Base-by-base conservation (phyloP, 2,329 filamentous ascomycete genomes). In the Curvularia spicifera region DNA sequence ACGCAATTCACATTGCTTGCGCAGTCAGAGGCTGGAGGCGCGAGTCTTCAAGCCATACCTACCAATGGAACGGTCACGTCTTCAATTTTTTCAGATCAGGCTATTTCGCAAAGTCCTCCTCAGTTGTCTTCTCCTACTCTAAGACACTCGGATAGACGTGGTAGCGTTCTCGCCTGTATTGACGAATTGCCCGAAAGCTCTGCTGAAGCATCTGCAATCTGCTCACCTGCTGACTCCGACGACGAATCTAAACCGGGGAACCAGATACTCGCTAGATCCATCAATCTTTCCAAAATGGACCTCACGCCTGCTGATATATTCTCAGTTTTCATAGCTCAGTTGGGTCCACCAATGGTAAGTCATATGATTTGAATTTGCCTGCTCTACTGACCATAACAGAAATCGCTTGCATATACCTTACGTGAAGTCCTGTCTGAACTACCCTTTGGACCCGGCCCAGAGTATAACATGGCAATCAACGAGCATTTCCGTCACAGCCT, bases 351-450 rank as follows among this genome's bases (percentile, higher is more conserved):
- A 0, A 96, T 97, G 88, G 82, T 84, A 79, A 57, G 54, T 43
- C 22, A 12, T 1, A 35, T 5, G 22, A 22, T 13, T 13, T 0
- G 18, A 1, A n/a, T 12, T 2, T 18, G 18, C 1, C 64, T 29
- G 67, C 49, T 22, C 10, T 56, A 15, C 68, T 72, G 63, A 78
- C 53, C 42, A 39, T 39, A 26, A 4, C 54, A 85, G 82, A 96
- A 97, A 76, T 97, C 94, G 0, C 80, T 99, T n/a, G 91, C 92
- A 2, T 95, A 90, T 68, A 98, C 95, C 0, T 78, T 99, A 39
- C 91, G 92, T 10, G 89, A 96, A 72, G 93, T 96, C 9, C 85
- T 99, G 7, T 89, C 91, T 52, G 93, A 97, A 61, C 84, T 96
- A 1, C 92, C 93, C 0, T 98, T 96, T 76, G 87, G 87, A 5